Conservation (phyloP, 129 eudicot genomes). For the Gnaphalium uliginosum region DNA sequence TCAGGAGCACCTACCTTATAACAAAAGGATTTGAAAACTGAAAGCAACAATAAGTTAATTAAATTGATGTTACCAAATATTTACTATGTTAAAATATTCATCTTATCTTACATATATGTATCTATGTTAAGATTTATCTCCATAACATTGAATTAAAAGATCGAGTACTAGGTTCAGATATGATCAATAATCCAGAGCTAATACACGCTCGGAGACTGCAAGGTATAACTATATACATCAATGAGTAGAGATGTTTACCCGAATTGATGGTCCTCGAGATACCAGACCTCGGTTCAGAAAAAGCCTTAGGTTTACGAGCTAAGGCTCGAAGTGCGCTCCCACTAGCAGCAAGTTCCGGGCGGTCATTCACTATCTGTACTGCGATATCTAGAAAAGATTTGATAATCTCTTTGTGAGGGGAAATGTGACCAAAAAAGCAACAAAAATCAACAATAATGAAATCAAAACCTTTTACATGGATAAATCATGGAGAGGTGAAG, state of each 20-base stretch:
- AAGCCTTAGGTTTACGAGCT: conserved; percentile 39
- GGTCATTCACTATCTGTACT: conserved; percentile 19
- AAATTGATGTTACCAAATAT: background rate
- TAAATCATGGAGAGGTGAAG: too few relatives aligned
- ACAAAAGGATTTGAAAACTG: conserved; percentile 4
- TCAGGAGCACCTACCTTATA: background rate
- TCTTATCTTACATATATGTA: too few relatives aligned
- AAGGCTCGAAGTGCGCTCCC: conserved; percentile 27
- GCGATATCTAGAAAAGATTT: conserved; percentile 36
- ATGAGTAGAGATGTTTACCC: background rate
- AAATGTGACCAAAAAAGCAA: background rate
- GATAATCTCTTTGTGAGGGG: background rate
- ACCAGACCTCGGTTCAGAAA: background rate
- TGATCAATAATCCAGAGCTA: too few relatives aligned
- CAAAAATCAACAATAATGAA: background rate
- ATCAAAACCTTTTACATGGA: background rate
- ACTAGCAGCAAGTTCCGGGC: conserved; percentile 24
- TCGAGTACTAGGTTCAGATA: too few relatives aligned
- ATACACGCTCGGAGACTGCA: too few relatives aligned
- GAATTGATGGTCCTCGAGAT: background rate
- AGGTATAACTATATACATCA: too few relatives aligned
- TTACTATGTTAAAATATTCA: background rate
- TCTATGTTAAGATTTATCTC: too few relatives aligned
- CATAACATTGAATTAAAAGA: too few relatives aligned
- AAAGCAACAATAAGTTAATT: background rate